Evolutionary conservation across 163 green algal genomes (phyloP).

Genomic region (Coccomyxa subellipsoidea): DNA sequence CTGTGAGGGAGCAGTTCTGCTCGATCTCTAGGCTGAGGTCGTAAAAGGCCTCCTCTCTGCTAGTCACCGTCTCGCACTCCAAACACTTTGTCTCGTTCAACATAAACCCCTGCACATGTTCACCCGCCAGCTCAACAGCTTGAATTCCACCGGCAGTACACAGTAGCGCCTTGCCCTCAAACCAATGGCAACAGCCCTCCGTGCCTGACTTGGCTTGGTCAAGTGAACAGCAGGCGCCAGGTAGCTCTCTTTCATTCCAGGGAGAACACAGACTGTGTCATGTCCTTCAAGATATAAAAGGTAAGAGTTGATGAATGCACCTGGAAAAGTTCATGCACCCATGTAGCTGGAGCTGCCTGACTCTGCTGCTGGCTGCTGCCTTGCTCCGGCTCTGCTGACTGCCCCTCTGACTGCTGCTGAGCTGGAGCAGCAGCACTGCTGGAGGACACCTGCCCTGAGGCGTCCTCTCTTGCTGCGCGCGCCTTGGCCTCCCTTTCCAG

Average conservation of each 20-base stretch:
- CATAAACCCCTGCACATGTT: constrained; percentile 74
- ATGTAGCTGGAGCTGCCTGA: constrained; percentile 36
- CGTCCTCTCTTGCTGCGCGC: not conserved
- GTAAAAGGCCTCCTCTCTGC: constrained; percentile 91
- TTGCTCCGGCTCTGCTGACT: not conserved
- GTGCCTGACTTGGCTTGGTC: too few species aligned
- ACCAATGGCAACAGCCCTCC: too few species aligned
- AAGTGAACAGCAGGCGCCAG: too few species aligned
- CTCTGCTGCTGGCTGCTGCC: not conserved
- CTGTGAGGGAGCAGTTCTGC: constrained; percentile 85
- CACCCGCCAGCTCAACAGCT: too few species aligned
- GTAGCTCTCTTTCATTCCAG: too few species aligned
- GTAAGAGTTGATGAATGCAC: too few species aligned
- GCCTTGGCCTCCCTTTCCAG: constrained; percentile 56
- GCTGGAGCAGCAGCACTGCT: not conserved
- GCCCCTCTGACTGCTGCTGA: not conserved
- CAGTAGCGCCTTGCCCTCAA: too few species aligned
- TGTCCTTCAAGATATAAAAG: too few species aligned
- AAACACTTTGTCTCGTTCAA: constrained; percentile 96
- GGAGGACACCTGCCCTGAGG: not conserved
- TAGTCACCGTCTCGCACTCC: constrained; percentile 92
- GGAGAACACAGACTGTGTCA: too few species aligned
- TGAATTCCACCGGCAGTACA: too few species aligned
- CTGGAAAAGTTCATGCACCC: constrained; percentile 68
- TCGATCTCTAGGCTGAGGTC: constrained; percentile 95